Conservation (phyloP, 2,329 filamentous ascomycete species). For the Diaporthe citrichinensis region DNA sequence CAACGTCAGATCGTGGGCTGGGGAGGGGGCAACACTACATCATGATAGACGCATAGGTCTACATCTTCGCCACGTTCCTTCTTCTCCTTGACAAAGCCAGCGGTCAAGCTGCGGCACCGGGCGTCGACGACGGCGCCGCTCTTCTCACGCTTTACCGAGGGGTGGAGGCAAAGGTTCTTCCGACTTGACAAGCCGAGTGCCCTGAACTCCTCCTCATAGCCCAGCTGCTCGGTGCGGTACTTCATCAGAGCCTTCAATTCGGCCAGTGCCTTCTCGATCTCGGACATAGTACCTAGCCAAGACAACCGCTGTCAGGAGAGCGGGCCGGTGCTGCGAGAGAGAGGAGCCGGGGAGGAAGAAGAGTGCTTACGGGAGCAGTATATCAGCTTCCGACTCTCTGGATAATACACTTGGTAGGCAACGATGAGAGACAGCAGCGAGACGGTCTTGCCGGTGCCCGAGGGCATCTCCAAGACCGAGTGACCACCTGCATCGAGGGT, state of each 20-base stretch:
- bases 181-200: constrained; percentile 94
- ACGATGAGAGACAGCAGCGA: constrained; percentile 95
- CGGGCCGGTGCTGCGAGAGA: background rate
- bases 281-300: constrained; percentile 87
- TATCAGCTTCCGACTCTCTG: constrained; percentile 94
- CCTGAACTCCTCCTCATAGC: constrained; percentile 91
- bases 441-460: constrained; percentile 97
- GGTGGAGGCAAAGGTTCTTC: constrained; percentile 97
- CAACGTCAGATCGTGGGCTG: constrained; percentile 6
- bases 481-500: constrained; percentile 96
- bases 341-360: background rate
- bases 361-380: constrained; percentile 86
- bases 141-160: constrained; percentile 95
- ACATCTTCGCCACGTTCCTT: constrained; percentile 96
- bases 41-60: constrained; percentile 94
- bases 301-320: background rate
- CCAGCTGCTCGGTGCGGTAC: constrained; percentile 90
- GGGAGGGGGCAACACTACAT: constrained; percentile 66
- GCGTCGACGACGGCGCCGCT: constrained; percentile 95
- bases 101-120: constrained; percentile 94
- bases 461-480: constrained; percentile 98
- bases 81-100: constrained; percentile 97
- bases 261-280: constrained; percentile 97
- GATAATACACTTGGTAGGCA: constrained; percentile 94
- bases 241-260: constrained; percentile 96